Conservation (phyloP, 2,329 filamentous ascomycete genomes). For the Diaporthe humulicola region DNA sequence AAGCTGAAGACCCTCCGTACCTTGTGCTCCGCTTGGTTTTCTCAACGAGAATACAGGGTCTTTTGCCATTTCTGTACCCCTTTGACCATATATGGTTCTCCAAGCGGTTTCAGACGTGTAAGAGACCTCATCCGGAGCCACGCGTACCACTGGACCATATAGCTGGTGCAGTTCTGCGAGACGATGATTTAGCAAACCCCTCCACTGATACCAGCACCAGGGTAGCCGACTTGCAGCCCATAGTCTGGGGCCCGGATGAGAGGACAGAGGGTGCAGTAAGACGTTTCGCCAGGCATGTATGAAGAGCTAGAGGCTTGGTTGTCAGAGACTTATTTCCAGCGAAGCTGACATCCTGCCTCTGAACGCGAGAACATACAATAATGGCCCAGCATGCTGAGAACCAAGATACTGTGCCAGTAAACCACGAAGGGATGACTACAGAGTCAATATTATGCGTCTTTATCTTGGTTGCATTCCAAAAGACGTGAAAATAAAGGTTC, state of each 20-base stretch:
- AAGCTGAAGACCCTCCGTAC: not conserved
- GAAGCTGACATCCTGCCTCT: not conserved
- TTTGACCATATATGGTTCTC: slow-evolving; percentile 14
- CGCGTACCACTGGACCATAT: not conserved
- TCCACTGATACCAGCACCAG: slow-evolving; percentile 19
- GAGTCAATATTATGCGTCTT: not conserved
- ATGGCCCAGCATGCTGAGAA: not conserved
- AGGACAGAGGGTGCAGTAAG: not conserved
- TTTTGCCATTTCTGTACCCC: not conserved
- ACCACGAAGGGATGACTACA: not conserved
- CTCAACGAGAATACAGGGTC: not conserved
- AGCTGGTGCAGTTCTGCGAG: not conserved
- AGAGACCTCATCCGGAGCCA: slow-evolving; percentile 5
- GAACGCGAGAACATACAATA: not conserved
- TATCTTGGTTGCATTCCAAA: not conserved
- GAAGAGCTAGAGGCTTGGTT: not conserved
- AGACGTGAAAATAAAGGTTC: not conserved
- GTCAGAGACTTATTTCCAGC: not conserved
- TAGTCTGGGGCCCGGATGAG: not conserved
- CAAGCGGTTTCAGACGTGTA: slow-evolving; percentile 7
- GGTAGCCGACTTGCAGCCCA: not conserved
- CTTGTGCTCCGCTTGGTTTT: not conserved
- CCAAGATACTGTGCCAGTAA: not conserved
- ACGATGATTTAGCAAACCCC: slow-evolving; percentile 2
- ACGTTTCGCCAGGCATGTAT: not conserved